These are phyloP conservation scores for Dalbergia cultrata DNA, from an alignment of 306 rosid genomes.

Conservation along the genomic window DNA sequence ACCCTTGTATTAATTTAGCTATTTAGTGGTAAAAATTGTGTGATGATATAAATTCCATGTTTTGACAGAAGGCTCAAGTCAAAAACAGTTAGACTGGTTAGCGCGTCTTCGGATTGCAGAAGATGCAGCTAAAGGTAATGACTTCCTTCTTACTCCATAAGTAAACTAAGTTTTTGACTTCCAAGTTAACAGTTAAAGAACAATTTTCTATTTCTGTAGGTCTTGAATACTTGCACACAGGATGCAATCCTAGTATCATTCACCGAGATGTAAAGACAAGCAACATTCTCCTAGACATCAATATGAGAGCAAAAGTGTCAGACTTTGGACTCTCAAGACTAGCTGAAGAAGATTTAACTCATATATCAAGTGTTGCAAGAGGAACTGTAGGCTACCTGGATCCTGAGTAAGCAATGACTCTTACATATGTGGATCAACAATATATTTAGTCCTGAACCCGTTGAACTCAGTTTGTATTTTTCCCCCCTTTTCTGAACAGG, in stretches of 20 bases:
- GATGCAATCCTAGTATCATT: slow-evolving; percentile 98
- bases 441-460: slow-evolving; percentile 32
- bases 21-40: slow-evolving; percentile 10
- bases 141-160: slow-evolving; percentile 41
- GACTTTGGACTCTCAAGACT: slow-evolving; percentile 95
- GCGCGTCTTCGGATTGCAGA: slow-evolving; percentile 88
- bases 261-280: slow-evolving; percentile 95
- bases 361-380: slow-evolving; percentile 88
- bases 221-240: slow-evolving; percentile 94
- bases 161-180: slow-evolving; percentile 38
- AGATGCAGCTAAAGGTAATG: slow-evolving; percentile 93
- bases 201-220: slow-evolving; percentile 60
- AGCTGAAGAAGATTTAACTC: slow-evolving; percentile 94
- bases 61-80: slow-evolving; percentile 63
- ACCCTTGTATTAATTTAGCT: slow-evolving; percentile 38
- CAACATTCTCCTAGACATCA: slow-evolving; percentile 92
- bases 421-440: slow-evolving; percentile 11
- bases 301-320: slow-evolving; percentile 97
- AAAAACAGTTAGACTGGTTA: slow-evolving; percentile 79
- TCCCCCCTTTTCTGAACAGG: slow-evolving; percentile 48
- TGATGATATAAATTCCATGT: slow-evolving; percentile 39
- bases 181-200: slow-evolving; percentile 33
- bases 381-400: slow-evolving; percentile 97
- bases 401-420: slow-evolving; percentile 80
- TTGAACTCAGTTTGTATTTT: slow-evolving; percentile 36